These are phyloP conservation scores for Cryphonectria nitschkei DNA, from an alignment of 2,329 filamentous ascomycete species.

Conservation along the genomic window DNA sequence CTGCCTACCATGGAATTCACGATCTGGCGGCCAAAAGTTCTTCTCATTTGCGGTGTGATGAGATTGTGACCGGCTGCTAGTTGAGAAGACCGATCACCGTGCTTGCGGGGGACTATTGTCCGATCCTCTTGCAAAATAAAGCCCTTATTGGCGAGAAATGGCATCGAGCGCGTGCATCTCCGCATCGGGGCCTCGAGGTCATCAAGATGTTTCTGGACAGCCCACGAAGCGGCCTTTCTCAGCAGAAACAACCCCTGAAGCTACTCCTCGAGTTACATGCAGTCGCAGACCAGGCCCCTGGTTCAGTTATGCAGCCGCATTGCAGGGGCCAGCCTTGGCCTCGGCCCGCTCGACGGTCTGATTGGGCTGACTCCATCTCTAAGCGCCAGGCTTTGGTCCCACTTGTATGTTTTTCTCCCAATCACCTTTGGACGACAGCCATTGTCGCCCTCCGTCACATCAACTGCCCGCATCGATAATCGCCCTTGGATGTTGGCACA, in stretches of 20 bases:
- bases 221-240: neutral
- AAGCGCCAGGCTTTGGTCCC: conserved; percentile 27
- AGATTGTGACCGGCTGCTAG: conserved; percentile 2
- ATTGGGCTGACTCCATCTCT: conserved; percentile 26
- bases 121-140: neutral
- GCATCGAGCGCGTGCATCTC: neutral
- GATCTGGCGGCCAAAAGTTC: neutral
- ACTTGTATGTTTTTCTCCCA: conserved; percentile 25
- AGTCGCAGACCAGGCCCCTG: conserved; percentile 22
- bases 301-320: conserved; percentile 21
- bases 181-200: conserved; percentile 1
- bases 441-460: conserved; percentile 23
- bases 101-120: neutral
- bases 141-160: neutral
- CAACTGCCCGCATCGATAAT: conserved; percentile 20
- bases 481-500: conserved; percentile 12
- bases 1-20: neutral
- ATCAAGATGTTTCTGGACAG: neutral
- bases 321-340: conserved; percentile 19
- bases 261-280: conserved; percentile 17
- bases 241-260: conserved; percentile 17
- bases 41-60: neutral
- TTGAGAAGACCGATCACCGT: neutral
- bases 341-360: conserved; percentile 12
- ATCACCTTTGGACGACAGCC: conserved; percentile 23